Evolutionary conservation across 257 asterid genomes (phyloP).

Genomic region (Solanum sitiens): DNA sequence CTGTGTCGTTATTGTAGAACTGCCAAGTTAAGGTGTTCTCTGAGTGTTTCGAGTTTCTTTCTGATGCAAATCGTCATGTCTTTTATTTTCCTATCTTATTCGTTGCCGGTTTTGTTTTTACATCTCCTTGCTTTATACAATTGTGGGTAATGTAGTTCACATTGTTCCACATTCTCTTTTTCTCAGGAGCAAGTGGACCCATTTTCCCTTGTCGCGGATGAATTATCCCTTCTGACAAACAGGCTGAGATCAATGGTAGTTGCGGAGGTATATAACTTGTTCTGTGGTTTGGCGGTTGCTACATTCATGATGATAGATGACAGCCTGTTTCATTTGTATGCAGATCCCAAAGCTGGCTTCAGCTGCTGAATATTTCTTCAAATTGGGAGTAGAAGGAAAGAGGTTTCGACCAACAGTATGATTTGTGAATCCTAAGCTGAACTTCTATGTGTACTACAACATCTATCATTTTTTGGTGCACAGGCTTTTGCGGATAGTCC

Average conservation of each 20-base stretch:
- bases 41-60: not conserved
- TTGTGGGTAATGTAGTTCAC: not conserved
- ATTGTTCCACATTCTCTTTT: not conserved
- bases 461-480: not conserved
- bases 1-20: not conserved
- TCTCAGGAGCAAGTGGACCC: constrained; percentile 86
- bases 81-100: not conserved
- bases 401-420: constrained; percentile 97
- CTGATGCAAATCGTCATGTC: not conserved
- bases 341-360: constrained; percentile 99
- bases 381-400: constrained; percentile 90
- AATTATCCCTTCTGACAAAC: constrained; percentile 61
- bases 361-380: constrained; percentile 92
- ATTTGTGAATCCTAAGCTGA: not conserved
- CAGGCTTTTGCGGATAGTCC: not conserved
- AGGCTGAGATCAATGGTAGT: constrained; percentile 93
- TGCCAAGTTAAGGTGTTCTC: not conserved
- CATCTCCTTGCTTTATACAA: not conserved
- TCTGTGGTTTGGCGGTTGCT: constrained; percentile 3
- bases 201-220: constrained; percentile 96
- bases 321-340: constrained; percentile 1
- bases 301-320: not conserved
- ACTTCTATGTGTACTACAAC: not conserved
- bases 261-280: constrained; percentile 60
- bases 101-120: not conserved